Conservation (phyloP, 345 rosid species). For the Melaleuca alternifolia region DNA sequence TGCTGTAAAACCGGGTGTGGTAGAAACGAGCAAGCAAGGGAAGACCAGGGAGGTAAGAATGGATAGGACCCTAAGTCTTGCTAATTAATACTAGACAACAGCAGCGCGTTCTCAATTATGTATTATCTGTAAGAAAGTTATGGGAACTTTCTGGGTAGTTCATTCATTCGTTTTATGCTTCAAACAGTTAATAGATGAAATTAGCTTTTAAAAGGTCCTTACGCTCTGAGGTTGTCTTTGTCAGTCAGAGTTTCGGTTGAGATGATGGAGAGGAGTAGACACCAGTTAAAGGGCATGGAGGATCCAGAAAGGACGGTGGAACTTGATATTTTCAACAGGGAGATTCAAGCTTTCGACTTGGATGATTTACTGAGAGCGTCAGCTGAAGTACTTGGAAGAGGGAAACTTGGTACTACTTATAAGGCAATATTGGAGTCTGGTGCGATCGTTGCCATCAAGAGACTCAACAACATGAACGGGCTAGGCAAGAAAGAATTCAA, state of each 20-base stretch:
- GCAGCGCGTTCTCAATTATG: neutral
- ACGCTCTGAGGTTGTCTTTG: neutral
- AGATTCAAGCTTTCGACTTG: conserved; percentile 27
- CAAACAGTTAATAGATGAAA: neutral
- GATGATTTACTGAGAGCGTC: conserved; percentile 53
- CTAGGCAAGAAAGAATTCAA: conserved; percentile 33
- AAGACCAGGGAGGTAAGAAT: conserved; percentile 10
- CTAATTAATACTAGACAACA: neutral
- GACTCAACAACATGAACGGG: conserved; percentile 18
- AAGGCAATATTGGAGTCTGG: conserved; percentile 42
- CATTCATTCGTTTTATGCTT: neutral
- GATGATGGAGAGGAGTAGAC: conserved; percentile 4
- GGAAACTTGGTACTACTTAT: conserved; percentile 36
- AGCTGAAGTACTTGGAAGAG: conserved; percentile 40
- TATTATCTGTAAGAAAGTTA: neutral
- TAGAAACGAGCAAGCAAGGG: neutral
- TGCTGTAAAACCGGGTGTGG: conserved; percentile 3
- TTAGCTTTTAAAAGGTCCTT: neutral
- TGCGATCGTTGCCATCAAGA: conserved; percentile 29
- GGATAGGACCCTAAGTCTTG: neutral
- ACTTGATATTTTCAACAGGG: conserved; percentile 29
- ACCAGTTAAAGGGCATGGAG: conserved; percentile 1
- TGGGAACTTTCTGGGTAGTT: neutral
- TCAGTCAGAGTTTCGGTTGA: neutral
- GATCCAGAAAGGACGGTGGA: conserved; percentile 38